Evolutionary conservation across 208 protist genomes (phyloP), one percentile per base, ranked within the genome.

Genomic region (Crithidia bombi): DNA sequence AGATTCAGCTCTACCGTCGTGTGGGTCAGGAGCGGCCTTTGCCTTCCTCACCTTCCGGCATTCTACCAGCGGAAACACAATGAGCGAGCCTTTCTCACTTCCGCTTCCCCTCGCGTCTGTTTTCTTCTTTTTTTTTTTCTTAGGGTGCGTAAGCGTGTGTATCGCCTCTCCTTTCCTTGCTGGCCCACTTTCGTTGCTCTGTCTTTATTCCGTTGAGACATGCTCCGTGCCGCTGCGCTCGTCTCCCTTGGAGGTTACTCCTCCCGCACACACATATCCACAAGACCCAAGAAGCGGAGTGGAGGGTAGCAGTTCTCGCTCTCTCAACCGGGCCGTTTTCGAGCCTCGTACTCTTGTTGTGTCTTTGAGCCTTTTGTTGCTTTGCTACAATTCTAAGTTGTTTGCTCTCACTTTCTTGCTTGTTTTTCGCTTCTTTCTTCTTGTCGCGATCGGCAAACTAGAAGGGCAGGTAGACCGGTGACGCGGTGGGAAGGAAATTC

Each of bases 1-100:
- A 97, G 62, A 91, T 97, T 46, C 83, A 69, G 33, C 62, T 97
- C 9, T 95, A 94, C 52, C 89, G 92, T 19, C 68, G 81, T 30
- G 26, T 21, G 2, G 92, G 88, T 2, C 92, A 95, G 75, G 83
- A 95, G 35, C 55, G 70, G 6, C 54, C 41, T 15, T 10, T 35
- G 12, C 35, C 21, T 33, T 21, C 54, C 46, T 43, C 46, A 5
- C 17, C 30, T 6, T 44, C 54, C 2, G 32, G 51, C 14, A n/a
- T 15, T 25, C 6, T 26, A 23, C 28, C 17, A 44, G 55, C n/a
- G 3, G n/a, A 54, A 26, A 39, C 3, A 19, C 36, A 46, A 36
- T 17, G 14, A 17, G n/a, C 38, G 5, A 33, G 2, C 30, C 11
- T 11, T 28, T 65, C 5, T 56, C 25, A 23, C 23, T 62, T 39